Evolutionary conservation across 2,329 filamentous ascomycete genomes (phyloP).

Genomic region (Ambrosiella beaveri): DNA sequence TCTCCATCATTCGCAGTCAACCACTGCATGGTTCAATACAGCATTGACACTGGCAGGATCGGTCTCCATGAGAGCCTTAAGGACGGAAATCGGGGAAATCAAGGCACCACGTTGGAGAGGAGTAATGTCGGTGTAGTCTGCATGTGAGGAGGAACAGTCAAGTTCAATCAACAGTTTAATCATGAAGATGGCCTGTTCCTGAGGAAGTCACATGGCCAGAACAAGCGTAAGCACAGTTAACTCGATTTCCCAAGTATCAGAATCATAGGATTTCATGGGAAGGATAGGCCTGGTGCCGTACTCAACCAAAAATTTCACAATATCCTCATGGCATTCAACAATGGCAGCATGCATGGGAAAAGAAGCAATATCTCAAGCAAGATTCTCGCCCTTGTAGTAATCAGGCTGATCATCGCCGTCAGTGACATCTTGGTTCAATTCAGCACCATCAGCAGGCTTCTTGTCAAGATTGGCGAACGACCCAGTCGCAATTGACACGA

Average conservation of each 20-base stretch:
- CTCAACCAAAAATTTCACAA: constrained; percentile 51
- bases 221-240: constrained; percentile 52
- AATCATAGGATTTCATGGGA: constrained; percentile 48
- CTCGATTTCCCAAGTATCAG: constrained; percentile 27
- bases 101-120: constrained; percentile 33
- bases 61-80: constrained; percentile 33
- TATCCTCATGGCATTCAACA: constrained; percentile 48
- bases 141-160: constrained; percentile 58
- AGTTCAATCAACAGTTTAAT: constrained; percentile 45
- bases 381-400: constrained; percentile 58
- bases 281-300: constrained; percentile 65
- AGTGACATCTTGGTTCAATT: constrained; percentile 24
- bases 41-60: constrained; percentile 44
- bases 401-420: constrained; percentile 50
- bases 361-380: constrained; percentile 63
- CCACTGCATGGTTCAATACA: constrained; percentile 48
- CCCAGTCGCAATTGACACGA: constrained; percentile 41
- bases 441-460: constrained; percentile 20
- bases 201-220: constrained; percentile 47
- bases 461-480: constrained; percentile 55
- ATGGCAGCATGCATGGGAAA: constrained; percentile 69
- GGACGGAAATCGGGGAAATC: constrained; percentile 23
- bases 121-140: constrained; percentile 46
- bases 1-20: constrained; percentile 22
- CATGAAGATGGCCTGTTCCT: constrained; percentile 48